These are phyloP conservation scores for Alternaria triticina DNA, from an alignment of 2,329 filamentous ascomycete species.

Conservation along the genomic window DNA sequence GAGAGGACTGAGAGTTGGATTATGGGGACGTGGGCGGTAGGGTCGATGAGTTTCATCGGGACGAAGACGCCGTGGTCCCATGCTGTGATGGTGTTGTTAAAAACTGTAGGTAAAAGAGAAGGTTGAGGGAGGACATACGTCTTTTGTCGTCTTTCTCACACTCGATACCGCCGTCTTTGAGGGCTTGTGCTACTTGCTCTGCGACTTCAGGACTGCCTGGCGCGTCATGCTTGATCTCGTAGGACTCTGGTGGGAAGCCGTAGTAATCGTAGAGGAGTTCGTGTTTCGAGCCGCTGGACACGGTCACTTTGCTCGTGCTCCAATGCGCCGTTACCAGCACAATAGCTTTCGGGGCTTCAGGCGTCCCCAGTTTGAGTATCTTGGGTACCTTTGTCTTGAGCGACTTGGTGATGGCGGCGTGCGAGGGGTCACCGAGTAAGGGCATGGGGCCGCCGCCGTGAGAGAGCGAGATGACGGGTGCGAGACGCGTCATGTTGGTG, in stretches of 20 bases:
- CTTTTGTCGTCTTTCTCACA: conserved; percentile 38
- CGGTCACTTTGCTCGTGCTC: conserved; percentile 57
- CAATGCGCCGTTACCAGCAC: conserved; percentile 66
- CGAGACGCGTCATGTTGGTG: conserved; percentile 42
- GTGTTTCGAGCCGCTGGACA: conserved; percentile 59
- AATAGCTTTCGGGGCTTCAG: conserved; percentile 59
- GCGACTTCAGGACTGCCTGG: conserved; percentile 63
- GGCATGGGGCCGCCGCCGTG: conserved; percentile 62
- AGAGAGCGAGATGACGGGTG: conserved; percentile 49
- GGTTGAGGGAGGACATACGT: conserved; percentile 27
- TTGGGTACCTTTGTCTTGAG: conserved; percentile 61
- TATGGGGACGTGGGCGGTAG: conserved; percentile 60
- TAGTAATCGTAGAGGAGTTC: conserved; percentile 65
- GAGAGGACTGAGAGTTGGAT: conserved; percentile 64
- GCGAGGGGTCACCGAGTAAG: conserved; percentile 61
- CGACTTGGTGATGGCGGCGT: conserved; percentile 59
- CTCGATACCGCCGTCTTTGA: conserved; percentile 57
- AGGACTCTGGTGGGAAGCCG: conserved; percentile 64
- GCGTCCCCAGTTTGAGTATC: conserved; percentile 61
- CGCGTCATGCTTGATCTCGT: conserved; percentile 63
- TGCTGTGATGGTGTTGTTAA: conserved; percentile 31
- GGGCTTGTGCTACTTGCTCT: conserved; percentile 53
- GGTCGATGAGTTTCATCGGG: conserved; percentile 62
- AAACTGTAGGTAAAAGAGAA: not conserved
- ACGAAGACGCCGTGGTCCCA: conserved; percentile 70